phyloP scores from a whole-genome alignment of 257 asterid genomes.

The Echites panduratus region DNA sequence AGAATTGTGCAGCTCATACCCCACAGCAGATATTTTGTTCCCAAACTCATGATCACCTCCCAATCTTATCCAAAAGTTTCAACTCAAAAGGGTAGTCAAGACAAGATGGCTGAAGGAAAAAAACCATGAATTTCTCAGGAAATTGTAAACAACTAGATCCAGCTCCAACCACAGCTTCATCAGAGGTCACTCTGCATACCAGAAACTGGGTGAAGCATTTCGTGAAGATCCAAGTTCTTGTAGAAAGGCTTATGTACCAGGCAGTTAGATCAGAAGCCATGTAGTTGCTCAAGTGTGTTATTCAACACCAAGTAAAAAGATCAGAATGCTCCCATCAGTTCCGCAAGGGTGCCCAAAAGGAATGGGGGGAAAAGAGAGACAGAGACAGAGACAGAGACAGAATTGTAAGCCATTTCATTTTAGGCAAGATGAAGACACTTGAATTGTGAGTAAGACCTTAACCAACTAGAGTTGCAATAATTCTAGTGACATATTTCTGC shows the following conservation, averaged over 20 bases:
- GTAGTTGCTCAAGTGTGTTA: neutral
- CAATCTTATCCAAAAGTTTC: slow-evolving; percentile 21
- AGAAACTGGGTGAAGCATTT: slow-evolving; percentile 47
- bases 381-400: no score
- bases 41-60: slow-evolving; percentile 17
- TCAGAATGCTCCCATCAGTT: neutral
- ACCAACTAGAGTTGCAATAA: slow-evolving; percentile 1
- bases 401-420: no score
- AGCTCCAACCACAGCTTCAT: slow-evolving; percentile 49
- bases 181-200: slow-evolving; percentile 45
- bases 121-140: slow-evolving; percentile 19
- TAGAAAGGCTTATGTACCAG: slow-evolving; percentile 23
- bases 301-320: neutral
- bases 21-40: slow-evolving; percentile 23
- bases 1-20: slow-evolving; percentile 20
- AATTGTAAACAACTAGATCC: slow-evolving; percentile 35
- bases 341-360: neutral
- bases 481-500: neutral
- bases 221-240: slow-evolving; percentile 45
- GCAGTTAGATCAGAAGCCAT: slow-evolving; percentile 8
- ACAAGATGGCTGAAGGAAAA: slow-evolving; percentile 24
- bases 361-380: no score
- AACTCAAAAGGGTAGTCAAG: slow-evolving; percentile 16
- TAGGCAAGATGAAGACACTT: neutral
- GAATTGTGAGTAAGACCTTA: neutral